A percentile compares a stretch with the other conserved stretches of the same genome.
These are phyloP conservation scores for Cryptococcus sp. DNA, from an alignment of 1,284 basidiomycete species.

Conservation along the genomic window DNA sequence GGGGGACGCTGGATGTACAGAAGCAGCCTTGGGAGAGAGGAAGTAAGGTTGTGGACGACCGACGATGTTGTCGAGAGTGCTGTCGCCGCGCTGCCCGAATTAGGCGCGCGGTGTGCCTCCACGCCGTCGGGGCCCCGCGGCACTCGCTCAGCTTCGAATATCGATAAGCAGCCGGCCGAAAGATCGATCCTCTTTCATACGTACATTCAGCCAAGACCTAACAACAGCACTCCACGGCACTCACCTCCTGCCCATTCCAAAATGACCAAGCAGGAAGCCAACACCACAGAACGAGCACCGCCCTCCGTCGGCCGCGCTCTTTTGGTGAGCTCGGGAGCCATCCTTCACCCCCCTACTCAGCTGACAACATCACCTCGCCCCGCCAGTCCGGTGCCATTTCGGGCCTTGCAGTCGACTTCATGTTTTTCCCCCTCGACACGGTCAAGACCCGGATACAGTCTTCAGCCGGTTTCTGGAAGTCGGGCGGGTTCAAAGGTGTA, in stretches of 20 bases:
- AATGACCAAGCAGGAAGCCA: conserved; percentile 16
- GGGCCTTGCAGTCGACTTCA: conserved; percentile 84
- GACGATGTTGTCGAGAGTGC: background rate
- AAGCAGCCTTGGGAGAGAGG: no score
- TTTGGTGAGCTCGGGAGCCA: conserved; percentile 24
- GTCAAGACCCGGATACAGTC: conserved; percentile 93
- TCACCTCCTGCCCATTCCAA: background rate
- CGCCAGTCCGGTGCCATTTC: conserved; percentile 76
- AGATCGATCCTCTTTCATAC: background rate
- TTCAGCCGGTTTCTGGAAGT: conserved; percentile 73
- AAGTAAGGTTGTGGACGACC: no score
- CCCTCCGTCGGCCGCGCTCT: conserved; percentile 41
- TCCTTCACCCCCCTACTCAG: background rate
- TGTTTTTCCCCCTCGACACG: conserved; percentile 96
- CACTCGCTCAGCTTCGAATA: no score
- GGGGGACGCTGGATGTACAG: background rate
- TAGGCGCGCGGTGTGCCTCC: no score
- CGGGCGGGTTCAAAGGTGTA: conserved; percentile 87
- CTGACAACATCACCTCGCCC: background rate
- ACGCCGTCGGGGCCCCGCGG: no score
- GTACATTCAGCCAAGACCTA: background rate
- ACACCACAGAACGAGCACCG: conserved; percentile 13
- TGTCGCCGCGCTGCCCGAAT: background rate
- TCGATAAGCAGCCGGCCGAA: background rate
- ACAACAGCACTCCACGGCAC: background rate